Evolutionary conservation across 352 stramenopile species (phyloP).

Genomic region (Pilasporangium apinafurcum): DNA sequence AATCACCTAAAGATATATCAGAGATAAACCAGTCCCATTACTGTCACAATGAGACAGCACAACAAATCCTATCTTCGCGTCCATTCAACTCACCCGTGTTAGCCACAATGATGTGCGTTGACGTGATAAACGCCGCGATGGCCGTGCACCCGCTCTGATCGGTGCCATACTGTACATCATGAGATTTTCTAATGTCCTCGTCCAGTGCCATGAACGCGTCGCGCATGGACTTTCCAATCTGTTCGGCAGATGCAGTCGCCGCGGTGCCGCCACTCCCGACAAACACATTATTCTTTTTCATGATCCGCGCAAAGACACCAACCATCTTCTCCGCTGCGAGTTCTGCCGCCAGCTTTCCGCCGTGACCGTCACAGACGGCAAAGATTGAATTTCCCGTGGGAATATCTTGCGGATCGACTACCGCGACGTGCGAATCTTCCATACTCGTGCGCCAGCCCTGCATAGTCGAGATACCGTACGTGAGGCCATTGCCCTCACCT

Average conservation of each 20-base stretch:
- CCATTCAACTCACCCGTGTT: slow-evolving; percentile 54
- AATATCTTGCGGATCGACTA: slow-evolving; percentile 31
- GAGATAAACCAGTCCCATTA: no score
- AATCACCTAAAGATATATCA: slow-evolving; percentile 47
- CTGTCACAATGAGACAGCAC: no score
- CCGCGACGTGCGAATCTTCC: slow-evolving; percentile 73
- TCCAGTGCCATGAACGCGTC: slow-evolving; percentile 69
- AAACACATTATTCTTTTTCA: slow-evolving; percentile 35
- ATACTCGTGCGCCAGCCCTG: slow-evolving; percentile 81
- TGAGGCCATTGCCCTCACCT: slow-evolving; percentile 42
- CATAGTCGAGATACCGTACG: slow-evolving; percentile 67
- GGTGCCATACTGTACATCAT: slow-evolving; percentile 36
- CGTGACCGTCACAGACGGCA: slow-evolving; percentile 78
- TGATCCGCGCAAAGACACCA: slow-evolving; percentile 17
- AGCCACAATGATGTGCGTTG: slow-evolving; percentile 68
- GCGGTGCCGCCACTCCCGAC: slow-evolving; percentile 13
- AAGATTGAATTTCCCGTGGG: slow-evolving; percentile 58
- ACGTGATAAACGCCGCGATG: slow-evolving; percentile 63
- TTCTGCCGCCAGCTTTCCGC: slow-evolving; percentile 48
- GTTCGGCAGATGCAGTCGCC: slow-evolving; percentile 27
- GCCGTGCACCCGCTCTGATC: slow-evolving; percentile 78
- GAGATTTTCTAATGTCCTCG: slow-evolving; percentile 40
- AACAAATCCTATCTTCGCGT: no score
- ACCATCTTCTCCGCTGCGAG: slow-evolving; percentile 37
- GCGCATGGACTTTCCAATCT: slow-evolving; percentile 50